Percentiles rank a stretch among this genome's conserved stretches.
phyloP scores from a whole-genome alignment of 805 yeast genomes.

The Ogataea henricii region DNA sequence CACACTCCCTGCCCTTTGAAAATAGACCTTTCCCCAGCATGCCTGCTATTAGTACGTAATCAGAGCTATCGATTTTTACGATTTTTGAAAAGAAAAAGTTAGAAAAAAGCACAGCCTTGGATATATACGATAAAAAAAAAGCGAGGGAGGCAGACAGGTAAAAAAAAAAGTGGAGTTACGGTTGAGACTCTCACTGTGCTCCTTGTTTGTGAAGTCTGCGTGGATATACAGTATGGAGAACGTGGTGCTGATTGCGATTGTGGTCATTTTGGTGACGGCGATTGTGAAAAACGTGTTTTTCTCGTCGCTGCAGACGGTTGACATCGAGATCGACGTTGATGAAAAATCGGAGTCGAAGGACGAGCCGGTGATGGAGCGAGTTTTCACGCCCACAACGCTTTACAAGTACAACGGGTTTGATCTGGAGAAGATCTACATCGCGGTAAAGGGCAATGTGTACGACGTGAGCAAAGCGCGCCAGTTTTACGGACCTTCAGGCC shows the following conservation, averaged over 20 bases:
- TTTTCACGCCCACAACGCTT: conserved; percentile 75
- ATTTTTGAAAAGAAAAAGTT: not conserved
- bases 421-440: conserved; percentile 78
- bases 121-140: not conserved
- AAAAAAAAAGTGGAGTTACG: not conserved
- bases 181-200: not conserved
- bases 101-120: not conserved
- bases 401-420: conserved; percentile 80
- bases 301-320: conserved; percentile 20
- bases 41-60: not conserved
- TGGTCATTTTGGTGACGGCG: conserved; percentile 23
- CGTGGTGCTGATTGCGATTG: conserved; percentile 26
- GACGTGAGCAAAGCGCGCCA: conserved; percentile 79
- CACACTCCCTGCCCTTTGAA: not conserved
- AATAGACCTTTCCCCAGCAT: conserved; percentile 4
- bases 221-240: conserved; percentile 26
- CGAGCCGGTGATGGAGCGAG: conserved; percentile 34
- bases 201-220: not conserved
- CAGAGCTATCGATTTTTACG: not conserved
- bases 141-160: not conserved
- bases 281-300: conserved; percentile 28
- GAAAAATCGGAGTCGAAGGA: conserved; percentile 13
- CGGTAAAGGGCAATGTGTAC: conserved; percentile 82
- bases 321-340: conserved; percentile 29
- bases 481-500: conserved; percentile 96